Conservation (phyloP, 176 grass and related monocot species). For the Puccinellia tenuiflora region DNA sequence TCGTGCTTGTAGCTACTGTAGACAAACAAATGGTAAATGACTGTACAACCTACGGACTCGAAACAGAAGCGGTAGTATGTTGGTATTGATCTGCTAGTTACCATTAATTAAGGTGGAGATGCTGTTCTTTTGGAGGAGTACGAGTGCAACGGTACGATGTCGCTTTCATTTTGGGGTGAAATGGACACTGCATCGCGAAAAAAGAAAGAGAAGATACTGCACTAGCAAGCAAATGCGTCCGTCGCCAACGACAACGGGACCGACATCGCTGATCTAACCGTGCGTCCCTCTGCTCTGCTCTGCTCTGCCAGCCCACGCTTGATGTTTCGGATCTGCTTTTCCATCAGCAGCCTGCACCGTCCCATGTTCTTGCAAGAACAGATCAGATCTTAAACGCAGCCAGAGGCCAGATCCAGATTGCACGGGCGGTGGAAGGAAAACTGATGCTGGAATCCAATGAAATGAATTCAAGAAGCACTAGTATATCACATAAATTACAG, state of each 20-base stretch:
- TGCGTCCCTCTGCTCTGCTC: background rate
- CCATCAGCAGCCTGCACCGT: background rate
- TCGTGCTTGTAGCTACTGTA: background rate
- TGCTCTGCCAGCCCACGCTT: background rate
- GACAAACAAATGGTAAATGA: background rate
- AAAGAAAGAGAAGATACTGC: background rate
- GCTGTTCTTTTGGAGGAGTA: background rate
- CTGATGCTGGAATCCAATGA: background rate
- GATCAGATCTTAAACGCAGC: background rate
- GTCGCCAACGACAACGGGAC: background rate
- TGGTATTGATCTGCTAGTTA: background rate
- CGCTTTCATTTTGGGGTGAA: conserved; percentile 17
- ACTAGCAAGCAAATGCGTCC: background rate
- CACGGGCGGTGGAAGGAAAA: background rate
- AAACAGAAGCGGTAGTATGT: background rate
- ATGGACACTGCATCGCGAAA: background rate
- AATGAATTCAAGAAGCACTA: conserved; percentile 16
- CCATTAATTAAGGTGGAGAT: background rate
- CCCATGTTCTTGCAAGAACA: background rate
- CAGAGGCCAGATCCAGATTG: conserved; percentile 9
- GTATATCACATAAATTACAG: conserved; percentile 46
- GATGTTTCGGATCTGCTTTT: conserved; percentile 13
- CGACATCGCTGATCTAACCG: conserved; percentile 4
- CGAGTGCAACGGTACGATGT: background rate
- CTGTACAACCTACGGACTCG: background rate